A percentile compares a stretch with the other conserved stretches of the same genome.
Evolutionary conservation across 1,139 yeast species (phyloP).

Genomic region (Lodderomyces margitis): DNA sequence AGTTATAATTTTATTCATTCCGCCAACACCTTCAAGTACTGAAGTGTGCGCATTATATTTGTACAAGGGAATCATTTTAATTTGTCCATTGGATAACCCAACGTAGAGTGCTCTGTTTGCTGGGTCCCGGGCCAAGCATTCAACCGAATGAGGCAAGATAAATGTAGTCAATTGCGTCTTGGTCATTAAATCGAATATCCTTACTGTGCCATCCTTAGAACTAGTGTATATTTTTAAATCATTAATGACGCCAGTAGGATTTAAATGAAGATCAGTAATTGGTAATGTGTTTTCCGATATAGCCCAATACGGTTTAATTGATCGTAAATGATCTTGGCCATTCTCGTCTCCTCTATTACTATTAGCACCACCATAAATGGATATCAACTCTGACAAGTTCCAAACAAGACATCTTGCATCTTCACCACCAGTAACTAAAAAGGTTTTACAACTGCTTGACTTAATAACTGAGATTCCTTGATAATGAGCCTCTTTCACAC

Average conservation of each 20-base stretch:
- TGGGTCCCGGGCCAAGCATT: conserved; percentile 70
- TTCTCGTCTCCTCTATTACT: neutral
- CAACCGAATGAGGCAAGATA: conserved; percentile 59
- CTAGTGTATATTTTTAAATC: conserved; percentile 70
- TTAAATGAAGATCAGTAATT: conserved; percentile 59
- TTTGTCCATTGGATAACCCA: conserved; percentile 65
- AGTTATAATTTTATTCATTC: conserved; percentile 50
- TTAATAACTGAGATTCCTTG: conserved; percentile 64
- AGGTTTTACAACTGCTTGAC: conserved; percentile 66
- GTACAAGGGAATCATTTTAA: conserved; percentile 60
- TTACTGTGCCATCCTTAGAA: conserved; percentile 73
- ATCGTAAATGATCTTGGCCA: conserved; percentile 14
- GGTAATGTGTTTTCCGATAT: conserved; percentile 78
- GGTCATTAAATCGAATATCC: conserved; percentile 55
- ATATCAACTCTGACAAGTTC: conserved; percentile 62
- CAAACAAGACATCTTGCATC: conserved; percentile 82
- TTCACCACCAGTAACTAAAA: conserved; percentile 69
- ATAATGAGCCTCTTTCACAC: conserved; percentile 81
- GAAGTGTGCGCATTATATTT: conserved; percentile 39
- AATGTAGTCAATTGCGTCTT: conserved; percentile 62
- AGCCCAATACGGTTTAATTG: conserved; percentile 44
- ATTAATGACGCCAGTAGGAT: conserved; percentile 45
- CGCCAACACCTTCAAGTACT: conserved; percentile 55
- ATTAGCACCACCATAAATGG: conserved; percentile 22
- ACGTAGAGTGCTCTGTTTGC: conserved; percentile 73